Evolutionary conservation across 805 yeast genomes (phyloP).

Genomic region (Maudiozyma barnettii): DNA sequence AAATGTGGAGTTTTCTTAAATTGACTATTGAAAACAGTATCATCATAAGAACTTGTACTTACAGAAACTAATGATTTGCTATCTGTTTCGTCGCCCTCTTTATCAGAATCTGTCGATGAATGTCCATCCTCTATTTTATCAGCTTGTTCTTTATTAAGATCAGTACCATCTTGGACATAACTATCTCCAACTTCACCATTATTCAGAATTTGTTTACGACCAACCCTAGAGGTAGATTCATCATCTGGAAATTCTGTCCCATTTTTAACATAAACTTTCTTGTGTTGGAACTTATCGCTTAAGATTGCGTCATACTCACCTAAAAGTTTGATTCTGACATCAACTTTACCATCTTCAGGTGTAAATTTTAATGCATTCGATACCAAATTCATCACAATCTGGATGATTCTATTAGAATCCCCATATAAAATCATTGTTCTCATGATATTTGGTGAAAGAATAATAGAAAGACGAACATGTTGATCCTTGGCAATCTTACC

Average conservation of each 20-base stretch:
- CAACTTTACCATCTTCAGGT: conserved; percentile 76
- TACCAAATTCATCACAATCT: conserved; percentile 85
- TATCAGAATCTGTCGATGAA: not conserved
- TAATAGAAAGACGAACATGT: conserved; percentile 56
- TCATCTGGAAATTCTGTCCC: conserved; percentile 14
- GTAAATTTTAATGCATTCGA: conserved; percentile 89
- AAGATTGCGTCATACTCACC: conserved; percentile 59
- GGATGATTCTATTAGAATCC: conserved; percentile 83
- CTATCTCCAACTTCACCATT: conserved; percentile 1
- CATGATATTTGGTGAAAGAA: conserved; percentile 49
- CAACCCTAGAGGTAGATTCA: not conserved
- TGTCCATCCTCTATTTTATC: not conserved
- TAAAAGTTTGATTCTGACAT: conserved; percentile 48
- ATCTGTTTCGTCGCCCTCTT: conserved; percentile 5
- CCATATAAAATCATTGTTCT: conserved; percentile 67
- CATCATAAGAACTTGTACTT: conserved; percentile 33
- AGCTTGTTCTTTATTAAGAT: not conserved
- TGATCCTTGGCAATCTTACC: conserved; percentile 71
- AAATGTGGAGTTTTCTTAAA: conserved; percentile 24
- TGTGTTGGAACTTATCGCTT: conserved; percentile 35
- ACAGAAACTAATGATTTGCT: conserved; percentile 14
- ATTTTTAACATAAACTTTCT: conserved; percentile 37
- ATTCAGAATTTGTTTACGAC: not conserved
- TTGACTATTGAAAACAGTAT: conserved; percentile 36
- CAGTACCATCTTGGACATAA: not conserved